phyloP scores from a whole-genome alignment of 2,329 filamentous ascomycete genomes.

The Ascosphaera apis region DNA sequence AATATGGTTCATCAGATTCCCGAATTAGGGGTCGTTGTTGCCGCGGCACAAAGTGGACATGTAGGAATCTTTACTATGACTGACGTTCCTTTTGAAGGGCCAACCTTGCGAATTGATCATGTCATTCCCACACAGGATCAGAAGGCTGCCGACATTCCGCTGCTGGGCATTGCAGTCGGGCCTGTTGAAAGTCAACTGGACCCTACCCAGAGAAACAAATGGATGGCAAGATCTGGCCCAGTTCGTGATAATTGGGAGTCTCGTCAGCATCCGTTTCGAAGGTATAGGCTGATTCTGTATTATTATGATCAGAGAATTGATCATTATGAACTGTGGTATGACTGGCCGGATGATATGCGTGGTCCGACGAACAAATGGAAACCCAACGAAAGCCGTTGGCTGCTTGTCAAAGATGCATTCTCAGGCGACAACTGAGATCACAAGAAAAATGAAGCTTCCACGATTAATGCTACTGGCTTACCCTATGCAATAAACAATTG shows the following conservation, averaged over 20 bases:
- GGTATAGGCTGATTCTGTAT: constrained; percentile 30
- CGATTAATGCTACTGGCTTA: background rate
- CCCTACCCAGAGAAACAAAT: constrained; percentile 2
- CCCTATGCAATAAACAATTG: background rate
- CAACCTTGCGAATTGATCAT: constrained; percentile 32
- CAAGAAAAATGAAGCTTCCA: background rate
- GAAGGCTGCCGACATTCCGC: constrained; percentile 18
- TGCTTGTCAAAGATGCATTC: background rate
- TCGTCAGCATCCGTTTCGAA: constrained; percentile 3
- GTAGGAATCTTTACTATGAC: constrained; percentile 32
- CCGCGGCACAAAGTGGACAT: constrained; percentile 34
- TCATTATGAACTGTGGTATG: constrained; percentile 34
- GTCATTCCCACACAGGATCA: constrained; percentile 26
- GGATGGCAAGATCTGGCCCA: background rate
- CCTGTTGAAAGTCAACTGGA: constrained; percentile 30
- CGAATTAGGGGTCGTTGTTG: constrained; percentile 33
- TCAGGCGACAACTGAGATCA: background rate
- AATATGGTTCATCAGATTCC: constrained; percentile 36
- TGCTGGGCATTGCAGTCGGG: constrained; percentile 33
- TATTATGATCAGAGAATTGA: constrained; percentile 33
- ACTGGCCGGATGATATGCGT: constrained; percentile 11
- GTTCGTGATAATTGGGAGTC: background rate
- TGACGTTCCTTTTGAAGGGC: constrained; percentile 11
- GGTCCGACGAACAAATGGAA: background rate
- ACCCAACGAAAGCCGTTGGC: background rate